Evolutionary conservation across 352 stramenopile genomes (phyloP).

Genomic region (Achlya hypogyna): DNA sequence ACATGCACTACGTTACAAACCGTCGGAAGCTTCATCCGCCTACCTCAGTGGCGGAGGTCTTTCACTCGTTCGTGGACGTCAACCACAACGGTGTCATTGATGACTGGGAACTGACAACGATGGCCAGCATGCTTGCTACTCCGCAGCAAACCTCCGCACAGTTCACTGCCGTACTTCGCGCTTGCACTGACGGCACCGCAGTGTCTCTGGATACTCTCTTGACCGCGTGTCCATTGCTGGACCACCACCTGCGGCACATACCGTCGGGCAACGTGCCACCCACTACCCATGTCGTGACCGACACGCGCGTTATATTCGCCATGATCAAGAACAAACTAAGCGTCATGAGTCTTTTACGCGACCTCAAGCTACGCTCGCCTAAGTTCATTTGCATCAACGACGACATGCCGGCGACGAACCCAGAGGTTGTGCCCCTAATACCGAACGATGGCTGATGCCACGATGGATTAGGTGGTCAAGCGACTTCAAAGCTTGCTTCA

Average conservation of each 20-base stretch:
- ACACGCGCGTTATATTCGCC: slow-evolving; percentile 86
- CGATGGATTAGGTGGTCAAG: slow-evolving; percentile 11
- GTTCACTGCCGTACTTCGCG: slow-evolving; percentile 48
- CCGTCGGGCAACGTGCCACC: slow-evolving; percentile 28
- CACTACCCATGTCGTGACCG: slow-evolving; percentile 44
- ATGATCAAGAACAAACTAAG: slow-evolving; percentile 88
- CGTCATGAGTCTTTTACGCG: slow-evolving; percentile 85
- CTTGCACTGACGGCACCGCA: background rate
- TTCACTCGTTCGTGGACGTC: slow-evolving; percentile 81
- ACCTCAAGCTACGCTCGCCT: slow-evolving; percentile 72
- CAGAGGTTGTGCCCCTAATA: slow-evolving; percentile 4
- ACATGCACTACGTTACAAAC: slow-evolving; percentile 92
- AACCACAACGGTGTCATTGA: slow-evolving; percentile 86
- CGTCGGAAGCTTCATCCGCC: slow-evolving; percentile 62
- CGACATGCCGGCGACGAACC: slow-evolving; percentile 87
- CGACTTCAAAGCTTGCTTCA: slow-evolving; percentile 88
- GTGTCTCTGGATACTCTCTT: background rate
- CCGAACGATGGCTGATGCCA: background rate
- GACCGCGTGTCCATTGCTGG: slow-evolving; percentile 19
- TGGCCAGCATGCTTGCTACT: slow-evolving; percentile 41
- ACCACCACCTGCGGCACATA: slow-evolving; percentile 48
- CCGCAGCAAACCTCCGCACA: slow-evolving; percentile 39
- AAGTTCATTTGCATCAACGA: slow-evolving; percentile 97
- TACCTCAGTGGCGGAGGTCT: slow-evolving; percentile 63
- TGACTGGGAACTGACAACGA: slow-evolving; percentile 84